Evolutionary conservation across 495 filamentous ascomycete species (phyloP).

Genomic region (Podospora tetraspora): DNA sequence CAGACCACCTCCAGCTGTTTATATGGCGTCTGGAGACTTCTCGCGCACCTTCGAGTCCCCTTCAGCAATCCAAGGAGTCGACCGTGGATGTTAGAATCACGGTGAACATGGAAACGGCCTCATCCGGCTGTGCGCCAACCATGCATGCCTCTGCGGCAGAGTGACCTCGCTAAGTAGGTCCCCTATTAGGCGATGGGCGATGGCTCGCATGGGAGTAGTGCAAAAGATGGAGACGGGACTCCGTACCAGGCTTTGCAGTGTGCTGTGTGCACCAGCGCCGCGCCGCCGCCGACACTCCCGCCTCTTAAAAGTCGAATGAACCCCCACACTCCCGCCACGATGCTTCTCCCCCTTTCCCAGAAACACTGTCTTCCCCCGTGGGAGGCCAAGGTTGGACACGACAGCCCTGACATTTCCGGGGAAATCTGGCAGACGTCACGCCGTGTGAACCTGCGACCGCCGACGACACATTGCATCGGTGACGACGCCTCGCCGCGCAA

Average conservation of each 20-base stretch:
- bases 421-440: conserved; percentile 12
- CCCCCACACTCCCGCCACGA: conserved; percentile 31
- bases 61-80: not conserved
- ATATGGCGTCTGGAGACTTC: not conserved
- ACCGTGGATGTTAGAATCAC: not conserved
- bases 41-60: not conserved
- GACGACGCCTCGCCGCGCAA: not conserved
- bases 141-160: not conserved
- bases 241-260: not conserved
- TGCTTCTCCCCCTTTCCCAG: conserved; percentile 27
- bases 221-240: not conserved
- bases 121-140: not conserved
- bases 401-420: conserved; percentile 8
- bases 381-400: conserved; percentile 26
- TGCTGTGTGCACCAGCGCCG: conserved; percentile 4
- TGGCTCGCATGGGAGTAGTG: not conserved
- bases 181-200: conserved; percentile 7
- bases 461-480: not conserved
- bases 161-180: conserved; percentile 8
- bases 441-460: not conserved
- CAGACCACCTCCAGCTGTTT: not conserved
- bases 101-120: not conserved
- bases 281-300: conserved; percentile 5
- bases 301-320: conserved; percentile 22
- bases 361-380: conserved; percentile 23